A percentile compares a stretch with the other conserved stretches of the same genome.
Conservation (phyloP, 2,329 filamentous ascomycete species). For the Fusarium mundagurra region DNA sequence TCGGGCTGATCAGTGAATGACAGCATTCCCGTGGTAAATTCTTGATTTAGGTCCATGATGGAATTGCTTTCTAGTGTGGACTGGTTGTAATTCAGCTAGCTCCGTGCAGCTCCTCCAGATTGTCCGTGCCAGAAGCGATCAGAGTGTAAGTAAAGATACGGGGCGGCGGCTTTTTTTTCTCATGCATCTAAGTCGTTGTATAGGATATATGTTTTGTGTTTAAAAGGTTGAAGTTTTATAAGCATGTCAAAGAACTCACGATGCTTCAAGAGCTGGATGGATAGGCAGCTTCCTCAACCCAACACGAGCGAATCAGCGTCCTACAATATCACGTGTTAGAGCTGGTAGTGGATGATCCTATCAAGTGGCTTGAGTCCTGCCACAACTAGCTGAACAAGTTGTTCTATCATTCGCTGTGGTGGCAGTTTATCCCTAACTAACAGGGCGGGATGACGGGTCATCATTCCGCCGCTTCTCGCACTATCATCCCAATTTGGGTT, state of each 20-base stretch:
- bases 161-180: neutral
- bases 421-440: slow-evolving; percentile 26
- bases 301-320: slow-evolving; percentile 33
- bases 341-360: slow-evolving; percentile 18
- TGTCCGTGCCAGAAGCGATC: neutral
- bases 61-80: neutral
- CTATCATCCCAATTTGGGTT: slow-evolving; percentile 27
- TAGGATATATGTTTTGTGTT: neutral
- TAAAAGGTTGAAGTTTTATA: neutral
- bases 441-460: slow-evolving; percentile 40
- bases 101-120: slow-evolving; percentile 1
- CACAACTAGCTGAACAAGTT: slow-evolving; percentile 14
- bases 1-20: slow-evolving; percentile 45
- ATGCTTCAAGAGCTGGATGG: slow-evolving; percentile 8
- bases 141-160: neutral
- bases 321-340: slow-evolving; percentile 35
- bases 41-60: slow-evolving; percentile 46
- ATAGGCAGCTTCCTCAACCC: neutral
- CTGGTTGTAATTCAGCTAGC: neutral
- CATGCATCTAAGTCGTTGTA: neutral
- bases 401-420: slow-evolving; percentile 22
- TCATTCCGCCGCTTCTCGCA: slow-evolving; percentile 45
- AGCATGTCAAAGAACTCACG: neutral
- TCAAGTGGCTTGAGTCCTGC: slow-evolving; percentile 21
- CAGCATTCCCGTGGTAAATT: slow-evolving; percentile 43